Evolutionary conservation across 495 filamentous ascomycete genomes (phyloP).

Genomic region (Talaromyces thailandensis): DNA sequence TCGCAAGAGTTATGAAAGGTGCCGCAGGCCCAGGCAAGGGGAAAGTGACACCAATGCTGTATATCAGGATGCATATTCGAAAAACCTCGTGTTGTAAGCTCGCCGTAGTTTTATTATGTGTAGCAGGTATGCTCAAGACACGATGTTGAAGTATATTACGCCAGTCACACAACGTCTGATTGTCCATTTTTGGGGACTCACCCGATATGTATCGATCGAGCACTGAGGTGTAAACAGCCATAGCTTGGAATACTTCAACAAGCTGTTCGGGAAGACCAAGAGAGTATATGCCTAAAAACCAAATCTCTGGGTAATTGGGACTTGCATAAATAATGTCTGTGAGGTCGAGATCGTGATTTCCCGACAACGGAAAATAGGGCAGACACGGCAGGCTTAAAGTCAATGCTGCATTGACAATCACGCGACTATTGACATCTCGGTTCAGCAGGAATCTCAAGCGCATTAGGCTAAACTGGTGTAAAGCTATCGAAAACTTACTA

Average conservation of each 20-base stretch:
- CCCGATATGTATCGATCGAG: conserved; percentile 12
- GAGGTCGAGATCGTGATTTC: conserved; percentile 10
- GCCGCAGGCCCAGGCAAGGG: conserved; percentile 29
- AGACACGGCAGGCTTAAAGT: conserved; percentile 22
- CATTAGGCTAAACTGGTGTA: neutral
- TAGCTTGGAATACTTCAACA: conserved; percentile 22
- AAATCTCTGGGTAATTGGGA: conserved; percentile 12
- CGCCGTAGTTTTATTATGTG: neutral
- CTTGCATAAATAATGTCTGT: conserved; percentile 8
- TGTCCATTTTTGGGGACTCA: conserved; percentile 7
- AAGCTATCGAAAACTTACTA: neutral
- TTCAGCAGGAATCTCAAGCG: neutral
- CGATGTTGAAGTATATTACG: conserved; percentile 27
- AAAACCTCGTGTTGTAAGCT: conserved; percentile 25
- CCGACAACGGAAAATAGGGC: conserved; percentile 21
- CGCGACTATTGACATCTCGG: conserved; percentile 17
- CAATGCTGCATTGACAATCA: conserved; percentile 23
- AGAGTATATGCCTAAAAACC: conserved; percentile 17
- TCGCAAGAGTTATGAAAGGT: conserved; percentile 20
- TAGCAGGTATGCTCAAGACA: conserved; percentile 19
- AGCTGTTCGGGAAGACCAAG: conserved; percentile 24
- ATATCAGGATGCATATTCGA: conserved; percentile 25
- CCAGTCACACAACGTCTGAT: conserved; percentile 25
- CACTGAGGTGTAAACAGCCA: conserved; percentile 20
- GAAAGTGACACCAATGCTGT: conserved; percentile 28